Conservation (phyloP, 495 filamentous ascomycete genomes). For the Tuber calosporum region DNA sequence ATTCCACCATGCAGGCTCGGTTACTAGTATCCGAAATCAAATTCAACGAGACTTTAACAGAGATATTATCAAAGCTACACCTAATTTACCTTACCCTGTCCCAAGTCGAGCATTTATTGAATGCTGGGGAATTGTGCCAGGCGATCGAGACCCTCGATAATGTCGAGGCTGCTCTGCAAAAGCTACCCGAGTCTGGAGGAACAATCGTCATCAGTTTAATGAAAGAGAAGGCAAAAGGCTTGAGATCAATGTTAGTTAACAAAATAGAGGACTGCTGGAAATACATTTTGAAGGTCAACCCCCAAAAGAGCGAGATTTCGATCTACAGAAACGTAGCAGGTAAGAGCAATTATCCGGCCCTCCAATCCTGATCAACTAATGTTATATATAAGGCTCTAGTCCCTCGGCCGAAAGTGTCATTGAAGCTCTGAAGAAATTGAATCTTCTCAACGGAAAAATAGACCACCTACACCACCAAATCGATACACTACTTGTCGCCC, state of each 20-base stretch:
- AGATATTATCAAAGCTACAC: slow-evolving; percentile 50
- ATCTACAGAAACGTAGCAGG: background rate
- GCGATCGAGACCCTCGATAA: slow-evolving; percentile 40
- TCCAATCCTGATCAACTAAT: background rate
- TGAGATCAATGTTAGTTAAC: slow-evolving; percentile 46
- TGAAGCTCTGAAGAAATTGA: slow-evolving; percentile 32
- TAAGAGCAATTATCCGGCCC: background rate
- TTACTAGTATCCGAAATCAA: slow-evolving; percentile 57
- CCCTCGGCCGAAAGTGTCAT: slow-evolving; percentile 17
- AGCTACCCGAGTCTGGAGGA: slow-evolving; percentile 19
- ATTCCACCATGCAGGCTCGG: slow-evolving; percentile 53
- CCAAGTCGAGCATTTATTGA: slow-evolving; percentile 19
- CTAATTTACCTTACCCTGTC: slow-evolving; percentile 39
- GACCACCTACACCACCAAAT: slow-evolving; percentile 50
- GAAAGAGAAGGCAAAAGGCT: slow-evolving; percentile 28
- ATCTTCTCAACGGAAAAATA: slow-evolving; percentile 46
- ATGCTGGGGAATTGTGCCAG: slow-evolving; percentile 13
- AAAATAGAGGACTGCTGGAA: slow-evolving; percentile 51
- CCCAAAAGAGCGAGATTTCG: slow-evolving; percentile 37
- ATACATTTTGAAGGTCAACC: slow-evolving; percentile 52
- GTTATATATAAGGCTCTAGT: background rate
- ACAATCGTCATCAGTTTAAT: slow-evolving; percentile 35
- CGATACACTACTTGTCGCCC: slow-evolving; percentile 48
- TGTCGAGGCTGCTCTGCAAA: slow-evolving; percentile 38
- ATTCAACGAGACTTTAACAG: slow-evolving; percentile 57